Conservation (phyloP, 768 basidiomycete species). For the Tulasnella calospora region DNA sequence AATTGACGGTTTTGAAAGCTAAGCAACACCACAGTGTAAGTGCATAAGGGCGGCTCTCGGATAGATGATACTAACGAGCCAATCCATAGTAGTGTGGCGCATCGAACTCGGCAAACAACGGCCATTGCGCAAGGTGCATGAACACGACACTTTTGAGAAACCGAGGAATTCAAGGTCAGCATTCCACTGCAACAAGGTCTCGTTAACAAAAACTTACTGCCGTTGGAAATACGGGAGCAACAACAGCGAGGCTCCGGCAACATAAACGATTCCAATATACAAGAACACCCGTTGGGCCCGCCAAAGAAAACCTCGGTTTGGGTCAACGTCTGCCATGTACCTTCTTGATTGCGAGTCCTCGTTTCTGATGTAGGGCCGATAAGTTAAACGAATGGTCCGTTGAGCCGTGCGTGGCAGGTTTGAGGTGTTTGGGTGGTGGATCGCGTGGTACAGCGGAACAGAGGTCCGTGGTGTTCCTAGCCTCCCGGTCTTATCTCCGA, state of each 20-base stretch:
- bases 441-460: neutral
- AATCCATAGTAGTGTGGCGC: conserved; percentile 23
- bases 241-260: conserved; percentile 10
- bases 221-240: conserved; percentile 20
- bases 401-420: neutral
- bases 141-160: conserved; percentile 21
- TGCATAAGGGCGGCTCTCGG: neutral
- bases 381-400: neutral
- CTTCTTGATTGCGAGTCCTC: neutral
- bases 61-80: conserved; percentile 9
- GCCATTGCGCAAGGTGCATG: conserved; percentile 20
- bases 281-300: conserved; percentile 17
- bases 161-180: no score
- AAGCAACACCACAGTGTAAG: neutral
- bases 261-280: conserved; percentile 25
- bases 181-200: neutral
- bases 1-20: conserved; percentile 40
- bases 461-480: no score
- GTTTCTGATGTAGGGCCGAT: neutral
- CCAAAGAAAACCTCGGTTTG: conserved; percentile 11
- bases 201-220: conserved; percentile 18
- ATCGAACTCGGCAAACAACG: conserved; percentile 21
- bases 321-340: neutral
- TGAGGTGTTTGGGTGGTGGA: neutral
- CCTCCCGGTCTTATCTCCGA: neutral